Base-by-base conservation (phyloP, 2,329 filamentous ascomycete species). In the Fusarium chlamydosporum region DNA sequence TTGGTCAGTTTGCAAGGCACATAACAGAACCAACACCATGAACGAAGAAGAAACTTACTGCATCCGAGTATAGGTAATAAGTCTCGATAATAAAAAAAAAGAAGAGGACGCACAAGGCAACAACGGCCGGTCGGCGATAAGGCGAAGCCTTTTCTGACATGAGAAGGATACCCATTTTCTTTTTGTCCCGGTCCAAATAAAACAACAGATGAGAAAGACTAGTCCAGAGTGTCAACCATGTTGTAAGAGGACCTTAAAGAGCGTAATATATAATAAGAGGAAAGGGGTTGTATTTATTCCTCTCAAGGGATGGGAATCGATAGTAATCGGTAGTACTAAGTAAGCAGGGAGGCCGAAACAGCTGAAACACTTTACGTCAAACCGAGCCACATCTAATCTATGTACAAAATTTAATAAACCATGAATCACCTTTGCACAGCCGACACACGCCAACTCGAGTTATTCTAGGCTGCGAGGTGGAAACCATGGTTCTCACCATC, bases 1-100 rank as follows among this genome's bases (percentile, higher is more conserved):
- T 47, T 29, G 27, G 51, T 55, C 51, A 55, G 51, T 46, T 23
- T 23, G 23, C 23, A 23, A 23, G 23, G 23, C 15, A 10, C 23
- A 29, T n/a, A 27, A 18, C 35, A 38, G 35, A 29, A 12, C 16
- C 13, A 20, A n/a, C 7, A 33, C 7, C 15, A 9, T 23, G 18
- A 40, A n/a, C 8, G 23, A n/a, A 40, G 29, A 7, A 6, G 20
- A 20, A 48, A 65, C 61, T 31, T 11, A 65, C 61, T 12, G 61
- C n/a, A 42, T 52, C 26, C 2, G 61, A 43, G 31, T 65, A 65
- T 26, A 65, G 43, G 23, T 65, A 65, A 43, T 60, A 65, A 12
- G 61, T 53, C 45, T 65, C 61, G 9, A 65, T 65, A 16, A 65
- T 46, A 12, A 65, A 60, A 38, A 65, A 65, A 26, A 65, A 53